Base-by-base conservation (phyloP, 495 filamentous ascomycete genomes). In the Lasiosphaeria miniovina region DNA sequence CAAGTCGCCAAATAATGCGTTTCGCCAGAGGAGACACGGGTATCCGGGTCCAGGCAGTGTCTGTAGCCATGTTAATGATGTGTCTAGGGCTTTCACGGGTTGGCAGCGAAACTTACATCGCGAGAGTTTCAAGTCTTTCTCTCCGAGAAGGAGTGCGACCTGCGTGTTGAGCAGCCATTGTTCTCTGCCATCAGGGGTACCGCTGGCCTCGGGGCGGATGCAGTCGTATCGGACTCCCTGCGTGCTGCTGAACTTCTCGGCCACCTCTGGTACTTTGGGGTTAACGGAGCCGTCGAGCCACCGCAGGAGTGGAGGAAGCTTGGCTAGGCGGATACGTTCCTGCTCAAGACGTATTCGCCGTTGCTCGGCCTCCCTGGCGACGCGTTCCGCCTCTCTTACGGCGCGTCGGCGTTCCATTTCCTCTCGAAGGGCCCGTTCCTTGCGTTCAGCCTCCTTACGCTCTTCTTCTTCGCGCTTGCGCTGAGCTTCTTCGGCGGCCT, bases 131-230 rank as follows among this genome's bases (percentile, higher is more conserved):
- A 90, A 77, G 65, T 93, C 89, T 69, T 89, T 89, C 53, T 89
- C 87, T 36, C 88, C 89, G 35, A 93, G 75, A 32, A 93, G 75
- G 15, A 89, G 82, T 15, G 89, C 88, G 57, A 86, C 86, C 65
- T 92, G 82, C 49, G 88, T 86, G 61, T 91, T 92, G 35, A 89
- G 83, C 63, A 91, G 76, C 88, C 89, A 93, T 69, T 84, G 81
- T 63, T 92, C 89, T 46, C 79, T 72, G 41, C 77, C 80, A 41
- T 75, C 72, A 31, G 73, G 52, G 6, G 74, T 76, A 41, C 76
- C 76, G 24, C 76, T 80, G 31, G 74, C 69, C 17, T 74, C 75
- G 4, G 76, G 73, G 10, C 73, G 70, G 52, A 84, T 80, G 14
- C 80, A 83, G 65, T 84, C 82, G 49, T 75, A 83, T 40, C 82